These are phyloP conservation scores for Ceratobasidium sp. DNA, from an alignment of 1,284 basidiomycete species.

Conservation along the genomic window DNA sequence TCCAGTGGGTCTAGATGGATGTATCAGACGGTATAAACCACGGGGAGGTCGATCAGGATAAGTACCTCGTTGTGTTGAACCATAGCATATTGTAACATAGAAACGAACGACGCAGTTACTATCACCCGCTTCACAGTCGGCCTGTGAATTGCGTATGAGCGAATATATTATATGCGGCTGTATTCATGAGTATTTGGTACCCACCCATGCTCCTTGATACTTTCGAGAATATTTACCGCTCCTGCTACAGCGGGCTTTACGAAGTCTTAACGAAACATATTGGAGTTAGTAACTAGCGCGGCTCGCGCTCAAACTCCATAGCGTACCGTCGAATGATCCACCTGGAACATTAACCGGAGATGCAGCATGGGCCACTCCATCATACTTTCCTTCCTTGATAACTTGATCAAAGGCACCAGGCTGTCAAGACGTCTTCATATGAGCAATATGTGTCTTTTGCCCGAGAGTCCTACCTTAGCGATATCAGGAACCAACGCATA, in stretches of 20 bases:
- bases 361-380: conserved; percentile 29
- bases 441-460: not conserved
- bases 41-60: too few species aligned
- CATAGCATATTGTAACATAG: too few species aligned
- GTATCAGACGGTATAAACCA: too few species aligned
- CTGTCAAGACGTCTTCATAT: not conserved
- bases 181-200: not conserved
- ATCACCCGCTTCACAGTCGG: too few species aligned
- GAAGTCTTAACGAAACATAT: not conserved
- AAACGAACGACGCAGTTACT: too few species aligned
- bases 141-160: too few species aligned
- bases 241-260: conserved; percentile 34
- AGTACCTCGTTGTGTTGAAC: too few species aligned
- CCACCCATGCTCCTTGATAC: conserved; percentile 32
- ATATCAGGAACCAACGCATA: conserved; percentile 4
- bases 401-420: conserved; percentile 19
- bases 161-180: conserved; percentile 8
- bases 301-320: not conserved
- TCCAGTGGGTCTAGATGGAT: conserved; percentile 1
- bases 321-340: not conserved
- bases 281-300: not conserved
- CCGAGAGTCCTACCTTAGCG: not conserved
- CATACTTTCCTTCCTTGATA: conserved; percentile 7
- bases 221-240: conserved; percentile 25
- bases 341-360: conserved; percentile 9